Conservation (phyloP, 2,329 filamentous ascomycete genomes). For the Fusarium acutatum region DNA sequence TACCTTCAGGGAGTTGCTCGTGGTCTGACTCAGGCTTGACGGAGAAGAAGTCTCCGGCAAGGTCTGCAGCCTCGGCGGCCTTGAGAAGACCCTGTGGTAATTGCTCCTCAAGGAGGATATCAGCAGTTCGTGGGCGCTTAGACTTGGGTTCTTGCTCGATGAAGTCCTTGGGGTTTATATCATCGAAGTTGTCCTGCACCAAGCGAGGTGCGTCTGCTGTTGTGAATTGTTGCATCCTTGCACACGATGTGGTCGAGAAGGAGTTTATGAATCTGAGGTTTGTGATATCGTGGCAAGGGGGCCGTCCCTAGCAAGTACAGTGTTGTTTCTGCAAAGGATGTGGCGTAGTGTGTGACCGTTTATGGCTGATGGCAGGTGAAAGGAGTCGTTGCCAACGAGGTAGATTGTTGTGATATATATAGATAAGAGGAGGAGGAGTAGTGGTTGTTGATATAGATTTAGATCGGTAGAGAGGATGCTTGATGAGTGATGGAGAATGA, state of each 20-base stretch:
- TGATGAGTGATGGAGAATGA: slow-evolving; percentile 9
- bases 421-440: not conserved
- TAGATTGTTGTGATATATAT: not conserved
- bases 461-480: not conserved
- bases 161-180: slow-evolving; percentile 3
- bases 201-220: slow-evolving; percentile 11
- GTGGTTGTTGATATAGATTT: not conserved
- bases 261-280: slow-evolving; percentile 8
- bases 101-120: slow-evolving; percentile 29
- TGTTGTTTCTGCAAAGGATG: not conserved
- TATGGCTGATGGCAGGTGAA: not conserved
- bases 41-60: slow-evolving; percentile 37
- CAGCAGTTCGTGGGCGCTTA: slow-evolving; percentile 36
- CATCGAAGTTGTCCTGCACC: slow-evolving; percentile 17
- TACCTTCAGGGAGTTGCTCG: slow-evolving; percentile 43
- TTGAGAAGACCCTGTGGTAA: slow-evolving; percentile 43
- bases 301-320: slow-evolving; percentile 35
- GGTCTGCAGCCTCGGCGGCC: slow-evolving; percentile 35
- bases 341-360: slow-evolving; percentile 5
- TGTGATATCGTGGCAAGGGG: slow-evolving; percentile 39
- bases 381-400: slow-evolving; percentile 1
- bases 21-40: slow-evolving; percentile 39
- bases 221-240: slow-evolving; percentile 41
- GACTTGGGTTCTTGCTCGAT: slow-evolving; percentile 7
- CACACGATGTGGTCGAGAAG: slow-evolving; percentile 27